Percentiles rank a stretch among this genome's conserved stretches.
Conservation (phyloP, 2,329 filamentous ascomycete genomes). For the Fusarium zealandicum region DNA sequence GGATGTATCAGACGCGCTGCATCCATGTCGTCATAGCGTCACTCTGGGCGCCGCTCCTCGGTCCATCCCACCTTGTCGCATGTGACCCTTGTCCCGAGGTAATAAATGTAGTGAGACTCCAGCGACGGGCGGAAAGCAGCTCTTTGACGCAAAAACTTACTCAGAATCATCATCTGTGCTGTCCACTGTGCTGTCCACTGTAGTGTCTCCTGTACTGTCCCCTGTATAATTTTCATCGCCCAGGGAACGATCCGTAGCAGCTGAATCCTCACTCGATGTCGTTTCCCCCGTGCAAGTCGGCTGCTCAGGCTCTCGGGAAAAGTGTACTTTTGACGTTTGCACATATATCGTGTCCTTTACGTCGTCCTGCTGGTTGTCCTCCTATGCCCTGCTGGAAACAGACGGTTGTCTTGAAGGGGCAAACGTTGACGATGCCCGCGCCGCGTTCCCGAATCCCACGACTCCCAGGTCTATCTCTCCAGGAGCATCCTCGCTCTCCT, state of each 20-base stretch:
- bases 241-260: no score
- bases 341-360: not conserved
- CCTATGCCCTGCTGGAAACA: conserved; percentile 56
- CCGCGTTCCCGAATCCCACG: conserved; percentile 47
- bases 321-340: not conserved
- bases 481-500: conserved; percentile 62
- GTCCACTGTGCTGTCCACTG: no score
- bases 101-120: not conserved
- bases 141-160: no score
- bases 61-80: conserved; percentile 7
- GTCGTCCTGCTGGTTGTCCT: not conserved
- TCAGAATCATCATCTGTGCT: not conserved
- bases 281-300: not conserved
- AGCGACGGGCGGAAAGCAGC: not conserved
- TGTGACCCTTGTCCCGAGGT: conserved; percentile 20
- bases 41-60: conserved; percentile 15
- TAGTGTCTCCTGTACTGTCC: no score
- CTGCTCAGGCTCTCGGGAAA: not conserved
- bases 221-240: not conserved
- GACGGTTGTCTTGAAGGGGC: conserved; percentile 55
- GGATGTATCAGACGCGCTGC: conserved; percentile 12
- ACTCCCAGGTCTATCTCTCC: conserved; percentile 62
- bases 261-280: no score
- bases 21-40: conserved; percentile 32
- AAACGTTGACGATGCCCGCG: conserved; percentile 55